These are phyloP conservation scores for Backusella parvicylindrica DNA, from an alignment of 192 early-diverging fungal genomes.

Conservation along the genomic window DNA sequence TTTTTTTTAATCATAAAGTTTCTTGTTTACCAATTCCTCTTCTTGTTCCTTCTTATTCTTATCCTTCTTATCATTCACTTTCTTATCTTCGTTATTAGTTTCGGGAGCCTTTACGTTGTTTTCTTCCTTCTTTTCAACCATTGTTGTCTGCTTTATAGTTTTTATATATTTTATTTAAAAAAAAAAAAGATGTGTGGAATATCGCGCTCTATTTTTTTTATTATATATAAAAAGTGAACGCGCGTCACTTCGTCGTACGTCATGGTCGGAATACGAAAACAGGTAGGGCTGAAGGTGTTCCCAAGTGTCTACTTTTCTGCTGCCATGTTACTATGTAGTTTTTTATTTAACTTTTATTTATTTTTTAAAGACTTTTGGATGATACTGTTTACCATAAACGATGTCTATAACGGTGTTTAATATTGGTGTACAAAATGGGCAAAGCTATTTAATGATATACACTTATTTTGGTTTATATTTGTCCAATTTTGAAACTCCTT, in stretches of 20 bases:
- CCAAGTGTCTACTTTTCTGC: neutral
- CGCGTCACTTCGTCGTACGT: conserved; percentile 4
- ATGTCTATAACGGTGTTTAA: too few species aligned
- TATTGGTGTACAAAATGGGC: too few species aligned
- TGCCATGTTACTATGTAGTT: too few species aligned
- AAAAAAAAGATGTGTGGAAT: neutral
- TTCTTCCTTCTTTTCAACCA: conserved; percentile 14
- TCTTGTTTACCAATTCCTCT: conserved; percentile 39
- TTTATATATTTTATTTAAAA: neutral
- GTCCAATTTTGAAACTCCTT: neutral
- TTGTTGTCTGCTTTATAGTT: neutral
- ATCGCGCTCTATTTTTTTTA: neutral
- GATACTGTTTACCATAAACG: too few species aligned
- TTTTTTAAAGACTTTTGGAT: too few species aligned
- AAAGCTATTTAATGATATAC: too few species aligned
- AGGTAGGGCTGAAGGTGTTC: too few species aligned
- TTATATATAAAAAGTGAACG: conserved; percentile 1
- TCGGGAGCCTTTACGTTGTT: neutral
- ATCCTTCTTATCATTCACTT: conserved; percentile 10
- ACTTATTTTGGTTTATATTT: neutral
- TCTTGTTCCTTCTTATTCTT: conserved; percentile 34
- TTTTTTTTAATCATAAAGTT: too few species aligned
- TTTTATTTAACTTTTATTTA: too few species aligned
- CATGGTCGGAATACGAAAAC: conserved; percentile 1
- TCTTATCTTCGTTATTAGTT: conserved; percentile 10